phyloP scores from a whole-genome alignment of 208 protist genomes.

The Trypanosoma avium region DNA sequence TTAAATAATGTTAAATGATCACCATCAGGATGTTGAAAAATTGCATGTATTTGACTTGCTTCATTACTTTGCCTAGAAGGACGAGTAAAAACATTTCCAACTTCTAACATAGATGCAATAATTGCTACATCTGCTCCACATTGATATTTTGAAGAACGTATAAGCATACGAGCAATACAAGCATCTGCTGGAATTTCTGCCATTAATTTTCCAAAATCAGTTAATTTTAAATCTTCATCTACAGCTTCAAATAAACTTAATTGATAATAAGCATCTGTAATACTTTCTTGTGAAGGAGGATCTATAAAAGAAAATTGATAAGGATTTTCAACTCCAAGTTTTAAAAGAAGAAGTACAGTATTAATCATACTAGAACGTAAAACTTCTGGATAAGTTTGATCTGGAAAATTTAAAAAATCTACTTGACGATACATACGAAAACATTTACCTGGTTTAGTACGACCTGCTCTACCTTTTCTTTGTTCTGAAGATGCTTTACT shows the following conservation, averaged over 20 bases:
- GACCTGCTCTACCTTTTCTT: slow-evolving; percentile 98
- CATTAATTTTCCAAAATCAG: slow-evolving; percentile 67
- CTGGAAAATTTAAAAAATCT: slow-evolving; percentile 79
- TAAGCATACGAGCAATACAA: slow-evolving; percentile 93
- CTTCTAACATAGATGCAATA: slow-evolving; percentile 89
- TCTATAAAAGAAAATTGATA: slow-evolving; percentile 98
- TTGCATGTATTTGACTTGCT: slow-evolving; percentile 41
- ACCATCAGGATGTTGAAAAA: slow-evolving; percentile 57
- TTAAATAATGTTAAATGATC: slow-evolving; percentile 84
- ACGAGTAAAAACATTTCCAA: slow-evolving; percentile 64
- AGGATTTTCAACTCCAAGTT: slow-evolving; percentile 96
- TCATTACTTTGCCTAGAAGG: slow-evolving; percentile 35
- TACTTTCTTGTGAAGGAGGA: slow-evolving; percentile 94
- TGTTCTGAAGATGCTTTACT: slow-evolving; percentile 98
- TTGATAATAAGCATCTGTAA: slow-evolving; percentile 96
- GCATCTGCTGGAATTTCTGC: slow-evolving; percentile 83
- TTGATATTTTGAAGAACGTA: slow-evolving; percentile 62
- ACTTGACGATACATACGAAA: slow-evolving; percentile 95
- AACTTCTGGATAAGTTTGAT: slow-evolving; percentile 94
- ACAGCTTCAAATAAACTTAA: slow-evolving; percentile 98
- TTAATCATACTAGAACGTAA: slow-evolving; percentile 96
- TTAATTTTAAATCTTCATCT: slow-evolving; percentile 92
- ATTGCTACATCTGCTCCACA: slow-evolving; percentile 82
- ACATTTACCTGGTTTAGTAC: slow-evolving; percentile 98
- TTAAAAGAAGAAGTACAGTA: slow-evolving; percentile 95